Base-by-base conservation (phyloP, 2,329 filamentous ascomycete genomes). In the Mycocentrospora acerina region DNA sequence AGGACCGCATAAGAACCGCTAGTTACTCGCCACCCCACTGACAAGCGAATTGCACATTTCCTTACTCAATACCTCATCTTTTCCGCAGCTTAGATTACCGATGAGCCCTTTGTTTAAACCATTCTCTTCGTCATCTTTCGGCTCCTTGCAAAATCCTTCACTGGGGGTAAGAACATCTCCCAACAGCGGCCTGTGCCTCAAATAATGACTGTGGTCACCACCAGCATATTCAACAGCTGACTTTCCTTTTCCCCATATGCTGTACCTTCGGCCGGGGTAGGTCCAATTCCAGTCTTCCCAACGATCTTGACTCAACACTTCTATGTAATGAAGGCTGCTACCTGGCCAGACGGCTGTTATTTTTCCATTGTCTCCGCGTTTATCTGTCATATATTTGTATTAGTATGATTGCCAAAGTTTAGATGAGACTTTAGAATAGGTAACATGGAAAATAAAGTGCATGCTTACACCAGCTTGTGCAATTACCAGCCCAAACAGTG, bases 401-500 rank as follows among this genome's bases (percentile, higher is more conserved):
- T 18, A 35, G 33, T 29, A 35, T 11, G 18, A 22, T n/a, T 13
- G 16, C 19, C 12, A 4, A 18, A 3, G 2, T 10, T 6, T 33
- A 6, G 19, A 9, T 5, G 9, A 9, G 19, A 9, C 19, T 9
- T 6, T 9, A 9, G 9, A 9, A 9, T 5, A 22, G 9, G 9
- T 9, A 22, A 22, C 19, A 22, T 22, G 19, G 9, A 9, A 9
- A 22, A 25, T 3, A 26, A 33, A 26, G 19, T 14, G 11, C 4
- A 33, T 18, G 32, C 38, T 4, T 36, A 41, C 38, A 41, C 38
- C 38, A 41, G 16, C 38, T 41, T 19, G 38, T 35, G 14, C 38
- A 41, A 7, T 26, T 32, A 3, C 38, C 38, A 11, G 32, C 28
- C 38, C 38, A 41, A 4, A 41, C 38, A 35, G 33, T 24, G 17